These are phyloP conservation scores for Bullera alba DNA, from an alignment of 768 basidiomycete genomes.

Conservation along the genomic window DNA sequence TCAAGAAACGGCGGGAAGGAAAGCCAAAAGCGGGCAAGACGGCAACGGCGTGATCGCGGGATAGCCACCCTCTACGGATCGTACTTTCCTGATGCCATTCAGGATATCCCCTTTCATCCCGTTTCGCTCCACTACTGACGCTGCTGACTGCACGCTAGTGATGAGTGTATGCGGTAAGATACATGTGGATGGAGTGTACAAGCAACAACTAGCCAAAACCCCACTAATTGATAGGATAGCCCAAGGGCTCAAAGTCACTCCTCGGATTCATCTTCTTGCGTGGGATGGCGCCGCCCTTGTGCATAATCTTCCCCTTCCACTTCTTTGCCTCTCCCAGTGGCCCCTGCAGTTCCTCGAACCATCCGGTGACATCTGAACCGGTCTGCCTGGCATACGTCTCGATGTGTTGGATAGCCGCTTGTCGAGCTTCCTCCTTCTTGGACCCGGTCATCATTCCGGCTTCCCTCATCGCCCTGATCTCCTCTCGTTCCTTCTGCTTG, in stretches of 20 bases:
- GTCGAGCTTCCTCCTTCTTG: conserved; percentile 12
- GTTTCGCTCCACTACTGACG: no score
- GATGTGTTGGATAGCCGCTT: conserved; percentile 15
- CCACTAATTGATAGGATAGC: conserved; percentile 2
- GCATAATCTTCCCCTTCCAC: not conserved
- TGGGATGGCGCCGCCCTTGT: not conserved
- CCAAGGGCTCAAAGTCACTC: not conserved
- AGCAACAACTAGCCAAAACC: not conserved
- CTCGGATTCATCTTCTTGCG: not conserved
- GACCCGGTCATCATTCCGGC: conserved; percentile 8
- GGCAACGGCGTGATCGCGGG: no score
- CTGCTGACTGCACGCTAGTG: no score
- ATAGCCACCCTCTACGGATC: no score
- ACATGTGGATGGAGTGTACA: not conserved
- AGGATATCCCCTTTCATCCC: no score
- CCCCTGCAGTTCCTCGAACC: conserved; percentile 17
- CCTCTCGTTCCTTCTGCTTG: conserved; percentile 8
- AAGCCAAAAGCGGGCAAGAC: not conserved
- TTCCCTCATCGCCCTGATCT: conserved; percentile 5
- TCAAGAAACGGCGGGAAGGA: conserved; percentile 34
- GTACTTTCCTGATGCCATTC: no score
- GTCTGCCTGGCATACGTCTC: conserved; percentile 21
- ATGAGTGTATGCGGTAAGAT: no score
- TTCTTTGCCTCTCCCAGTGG: not conserved
- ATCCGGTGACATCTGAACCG: conserved; percentile 22